Evolutionary conservation across 2,329 filamentous ascomycete species (phyloP).

Genomic region (Botrytis cinerea): DNA sequence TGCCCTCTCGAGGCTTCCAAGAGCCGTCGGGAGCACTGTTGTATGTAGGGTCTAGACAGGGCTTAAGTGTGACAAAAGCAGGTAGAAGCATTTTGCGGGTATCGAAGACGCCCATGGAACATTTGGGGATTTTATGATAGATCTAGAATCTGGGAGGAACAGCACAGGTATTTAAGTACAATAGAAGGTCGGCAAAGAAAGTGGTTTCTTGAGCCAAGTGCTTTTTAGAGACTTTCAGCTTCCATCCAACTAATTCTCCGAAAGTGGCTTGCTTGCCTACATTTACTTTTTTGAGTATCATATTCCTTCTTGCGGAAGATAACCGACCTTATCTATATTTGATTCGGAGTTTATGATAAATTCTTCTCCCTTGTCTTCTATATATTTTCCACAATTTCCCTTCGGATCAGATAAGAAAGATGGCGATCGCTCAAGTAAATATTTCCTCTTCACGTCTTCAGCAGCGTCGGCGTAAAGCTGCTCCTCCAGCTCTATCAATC

Average conservation of each 20-base stretch:
- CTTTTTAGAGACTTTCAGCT: constrained; percentile 18
- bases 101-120: background rate
- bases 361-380: background rate
- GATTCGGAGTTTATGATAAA: background rate
- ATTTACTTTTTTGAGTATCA: constrained; percentile 4
- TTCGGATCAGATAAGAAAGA: constrained; percentile 9
- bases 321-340: background rate
- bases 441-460: background rate
- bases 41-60: constrained; percentile 16
- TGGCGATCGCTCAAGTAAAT: constrained; percentile 15
- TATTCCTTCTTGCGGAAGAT: background rate
- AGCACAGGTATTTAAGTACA: constrained; percentile 19
- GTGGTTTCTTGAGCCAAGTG: background rate
- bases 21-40: constrained; percentile 12
- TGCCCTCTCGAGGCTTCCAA: constrained; percentile 19
- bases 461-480: constrained; percentile 1
- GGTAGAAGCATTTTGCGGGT: background rate
- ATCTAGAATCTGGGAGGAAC: constrained; percentile 7
- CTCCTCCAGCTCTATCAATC: background rate
- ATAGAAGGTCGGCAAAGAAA: background rate
- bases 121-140: background rate
- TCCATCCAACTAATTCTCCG: constrained; percentile 12
- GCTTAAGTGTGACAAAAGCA: constrained; percentile 3
- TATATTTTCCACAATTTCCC: background rate
- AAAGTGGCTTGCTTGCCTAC: constrained; percentile 12